Evolutionary conservation across 2,329 filamentous ascomycete genomes (phyloP).

Genomic region (Nigrospora sphaerica): DNA sequence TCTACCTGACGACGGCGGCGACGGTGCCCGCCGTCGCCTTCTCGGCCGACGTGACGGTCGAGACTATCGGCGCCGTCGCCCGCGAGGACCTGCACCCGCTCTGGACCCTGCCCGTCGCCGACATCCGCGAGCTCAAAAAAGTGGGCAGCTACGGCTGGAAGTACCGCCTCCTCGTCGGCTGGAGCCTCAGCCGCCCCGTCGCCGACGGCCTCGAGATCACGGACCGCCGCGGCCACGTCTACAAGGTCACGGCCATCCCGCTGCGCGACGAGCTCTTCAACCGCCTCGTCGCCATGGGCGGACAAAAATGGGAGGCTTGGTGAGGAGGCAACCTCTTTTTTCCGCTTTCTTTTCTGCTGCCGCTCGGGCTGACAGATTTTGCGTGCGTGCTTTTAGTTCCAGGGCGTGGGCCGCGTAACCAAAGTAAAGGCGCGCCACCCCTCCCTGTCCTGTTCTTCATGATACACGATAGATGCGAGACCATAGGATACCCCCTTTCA

Average conservation of each 20-base stretch:
- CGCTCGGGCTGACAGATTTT: too few species aligned
- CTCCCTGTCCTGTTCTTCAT: too few species aligned
- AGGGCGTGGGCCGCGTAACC: too few species aligned
- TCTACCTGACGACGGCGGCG: slow-evolving; percentile 61
- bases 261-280: slow-evolving; percentile 76
- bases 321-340: slow-evolving; percentile 21
- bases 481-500: too few species aligned
- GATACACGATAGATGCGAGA: too few species aligned
- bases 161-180: slow-evolving; percentile 72
- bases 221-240: slow-evolving; percentile 46
- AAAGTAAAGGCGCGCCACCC: too few species aligned
- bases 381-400: too few species aligned
- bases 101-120: slow-evolving; percentile 64
- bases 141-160: slow-evolving; percentile 81
- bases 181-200: slow-evolving; percentile 67
- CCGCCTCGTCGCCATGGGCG: slow-evolving; percentile 66
- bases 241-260: slow-evolving; percentile 63
- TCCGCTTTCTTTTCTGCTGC: too few species aligned
- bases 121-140: slow-evolving; percentile 71
- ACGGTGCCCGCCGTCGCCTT: slow-evolving; percentile 64
- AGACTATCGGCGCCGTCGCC: slow-evolving; percentile 54
- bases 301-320: slow-evolving; percentile 79
- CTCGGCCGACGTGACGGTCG: slow-evolving; percentile 46
- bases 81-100: slow-evolving; percentile 47
- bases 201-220: slow-evolving; percentile 67